Evolutionary conservation across 768 basidiomycete species (phyloP).

Genomic region (Podaxis mareebaensis): DNA sequence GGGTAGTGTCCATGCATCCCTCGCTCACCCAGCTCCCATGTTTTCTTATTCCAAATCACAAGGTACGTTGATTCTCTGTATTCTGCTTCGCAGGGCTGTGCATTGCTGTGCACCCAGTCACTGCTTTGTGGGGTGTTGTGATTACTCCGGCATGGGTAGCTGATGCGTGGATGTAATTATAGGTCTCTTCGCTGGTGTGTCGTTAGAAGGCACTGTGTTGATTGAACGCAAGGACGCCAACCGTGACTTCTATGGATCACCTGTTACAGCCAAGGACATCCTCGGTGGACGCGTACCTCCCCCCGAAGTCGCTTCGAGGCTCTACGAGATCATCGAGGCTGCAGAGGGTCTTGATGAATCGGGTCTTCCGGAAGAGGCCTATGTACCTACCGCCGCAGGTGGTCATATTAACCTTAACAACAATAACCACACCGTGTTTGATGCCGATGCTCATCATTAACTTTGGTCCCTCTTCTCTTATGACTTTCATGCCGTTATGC

Average conservation of each 20-base stretch:
- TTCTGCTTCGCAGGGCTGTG: neutral
- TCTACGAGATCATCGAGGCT: conserved; percentile 97
- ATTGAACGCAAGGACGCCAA: conserved; percentile 97
- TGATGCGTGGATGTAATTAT: conserved; percentile 10
- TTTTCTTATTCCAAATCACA: conserved; percentile 97
- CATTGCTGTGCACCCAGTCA: neutral
- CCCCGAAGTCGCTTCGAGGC: conserved; percentile 89
- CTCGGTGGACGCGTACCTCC: conserved; percentile 93
- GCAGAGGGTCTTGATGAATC: conserved; percentile 91
- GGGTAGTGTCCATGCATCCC: conserved; percentile 80
- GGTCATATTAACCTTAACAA: conserved; percentile 50
- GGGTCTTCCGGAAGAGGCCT: conserved; percentile 75
- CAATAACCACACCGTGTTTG: conserved; percentile 67
- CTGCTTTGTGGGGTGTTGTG: neutral
- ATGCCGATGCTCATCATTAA: conserved; percentile 57
- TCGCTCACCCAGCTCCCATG: conserved; percentile 95
- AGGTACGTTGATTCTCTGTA: conserved; percentile 50
- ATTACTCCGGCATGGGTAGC: neutral
- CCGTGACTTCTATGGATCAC: conserved; percentile 92
- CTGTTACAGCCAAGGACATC: conserved; percentile 87
- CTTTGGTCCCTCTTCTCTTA: conserved; percentile 6
- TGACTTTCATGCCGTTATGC: neutral
- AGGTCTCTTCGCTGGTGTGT: conserved; percentile 95
- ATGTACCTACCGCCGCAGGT: conserved; percentile 70
- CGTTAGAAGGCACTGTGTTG: conserved; percentile 90